Conservation (phyloP, 495 filamentous ascomycete species). For the Talaromyces wortmannii region DNA sequence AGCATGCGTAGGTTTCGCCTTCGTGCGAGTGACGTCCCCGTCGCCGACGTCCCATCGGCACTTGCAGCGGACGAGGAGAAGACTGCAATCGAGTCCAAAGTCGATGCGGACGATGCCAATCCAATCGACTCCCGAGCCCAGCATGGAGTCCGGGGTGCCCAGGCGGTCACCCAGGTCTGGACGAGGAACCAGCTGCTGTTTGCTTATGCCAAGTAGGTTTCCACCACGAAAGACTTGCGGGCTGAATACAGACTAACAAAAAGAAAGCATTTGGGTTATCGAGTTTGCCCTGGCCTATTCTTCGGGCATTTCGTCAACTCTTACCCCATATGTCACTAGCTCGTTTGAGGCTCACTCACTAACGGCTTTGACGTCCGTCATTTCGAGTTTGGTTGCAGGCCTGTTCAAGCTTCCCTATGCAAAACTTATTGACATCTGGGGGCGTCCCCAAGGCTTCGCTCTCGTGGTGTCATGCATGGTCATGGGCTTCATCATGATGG, state of each 20-base stretch:
- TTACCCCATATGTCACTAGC: constrained; percentile 16
- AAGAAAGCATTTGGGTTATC: background rate
- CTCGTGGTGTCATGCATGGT: constrained; percentile 13
- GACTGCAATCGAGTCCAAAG: background rate
- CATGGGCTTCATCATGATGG: constrained; percentile 44
- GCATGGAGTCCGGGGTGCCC: constrained; percentile 33
- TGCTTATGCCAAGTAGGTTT: constrained; percentile 1
- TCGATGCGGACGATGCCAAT: background rate
- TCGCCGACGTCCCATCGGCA: background rate
- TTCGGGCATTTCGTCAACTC: constrained; percentile 8
- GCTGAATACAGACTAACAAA: too few species aligned
- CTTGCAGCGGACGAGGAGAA: background rate
- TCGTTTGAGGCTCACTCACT: constrained; percentile 15
- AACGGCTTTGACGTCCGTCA: constrained; percentile 9
- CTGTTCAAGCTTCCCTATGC: constrained; percentile 52
- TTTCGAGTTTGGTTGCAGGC: constrained; percentile 44
- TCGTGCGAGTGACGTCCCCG: background rate
- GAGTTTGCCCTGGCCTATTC: constrained; percentile 5
- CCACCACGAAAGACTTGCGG: background rate
- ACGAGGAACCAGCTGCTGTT: background rate
- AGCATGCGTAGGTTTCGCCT: background rate
- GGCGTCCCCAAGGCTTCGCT: constrained; percentile 40
- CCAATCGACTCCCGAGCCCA: constrained; percentile 14
- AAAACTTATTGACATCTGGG: constrained; percentile 58
- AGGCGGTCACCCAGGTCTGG: constrained; percentile 28